Evolutionary conservation across 257 asterid genomes (phyloP).

Genomic region (Solanum paucissectum): DNA sequence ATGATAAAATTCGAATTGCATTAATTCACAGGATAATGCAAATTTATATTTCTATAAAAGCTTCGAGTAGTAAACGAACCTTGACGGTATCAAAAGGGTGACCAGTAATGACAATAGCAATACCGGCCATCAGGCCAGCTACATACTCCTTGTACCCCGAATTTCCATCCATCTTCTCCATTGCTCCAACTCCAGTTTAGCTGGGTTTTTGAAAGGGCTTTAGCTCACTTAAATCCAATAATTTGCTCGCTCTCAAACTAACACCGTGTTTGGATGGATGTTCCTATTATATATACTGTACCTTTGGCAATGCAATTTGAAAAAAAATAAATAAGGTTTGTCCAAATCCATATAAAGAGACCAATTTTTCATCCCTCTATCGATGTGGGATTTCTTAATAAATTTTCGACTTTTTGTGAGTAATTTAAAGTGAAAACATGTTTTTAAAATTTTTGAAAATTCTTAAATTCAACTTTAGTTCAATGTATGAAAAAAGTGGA

Average conservation of each 20-base stretch:
- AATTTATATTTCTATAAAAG: not conserved
- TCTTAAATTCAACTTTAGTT: too few relatives aligned
- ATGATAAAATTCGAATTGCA: not conserved
- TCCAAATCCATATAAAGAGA: too few relatives aligned
- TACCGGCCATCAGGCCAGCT: conserved; percentile 89
- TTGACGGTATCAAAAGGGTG: conserved; percentile 99
- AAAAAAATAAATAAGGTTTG: too few relatives aligned
- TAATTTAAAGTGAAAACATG: too few relatives aligned
- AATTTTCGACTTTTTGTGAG: too few relatives aligned
- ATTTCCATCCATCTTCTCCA: conserved; percentile 24
- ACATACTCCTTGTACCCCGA: conserved; percentile 70
- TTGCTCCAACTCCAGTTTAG: not conserved
- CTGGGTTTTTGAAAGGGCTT: not conserved
- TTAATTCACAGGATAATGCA: not conserved
- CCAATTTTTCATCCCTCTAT: too few relatives aligned
- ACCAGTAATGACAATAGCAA: conserved; percentile 78
- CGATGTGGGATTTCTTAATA: too few relatives aligned
- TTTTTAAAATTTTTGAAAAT: too few relatives aligned
- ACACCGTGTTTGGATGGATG: not conserved
- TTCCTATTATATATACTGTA: too few relatives aligned
- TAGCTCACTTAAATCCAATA: not conserved
- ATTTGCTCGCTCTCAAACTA: not conserved
- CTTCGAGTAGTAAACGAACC: conserved; percentile 15
- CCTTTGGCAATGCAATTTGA: too few relatives aligned
- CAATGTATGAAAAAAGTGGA: too few relatives aligned